These are phyloP conservation scores for Aurantiochytrium sp. DNA, from an alignment of 108 stramenopile species.

Conservation along the genomic window DNA sequence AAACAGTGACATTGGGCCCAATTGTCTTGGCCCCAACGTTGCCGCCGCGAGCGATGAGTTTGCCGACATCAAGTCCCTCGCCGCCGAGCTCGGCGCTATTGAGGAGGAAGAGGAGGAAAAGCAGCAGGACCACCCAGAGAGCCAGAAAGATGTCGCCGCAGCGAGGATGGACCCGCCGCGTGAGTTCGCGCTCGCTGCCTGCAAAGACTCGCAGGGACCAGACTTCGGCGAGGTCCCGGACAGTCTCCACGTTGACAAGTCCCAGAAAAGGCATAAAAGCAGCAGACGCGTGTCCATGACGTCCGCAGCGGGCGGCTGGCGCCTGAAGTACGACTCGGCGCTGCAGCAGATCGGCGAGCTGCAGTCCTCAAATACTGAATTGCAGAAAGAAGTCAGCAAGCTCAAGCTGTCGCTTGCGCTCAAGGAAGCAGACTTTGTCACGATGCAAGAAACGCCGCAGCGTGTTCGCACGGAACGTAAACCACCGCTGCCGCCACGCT, in stretches of 20 bases:
- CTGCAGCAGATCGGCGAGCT: background rate
- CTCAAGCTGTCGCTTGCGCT: background rate
- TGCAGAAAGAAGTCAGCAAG: background rate
- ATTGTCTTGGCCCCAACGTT: too few relatives aligned
- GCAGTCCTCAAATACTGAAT: background rate
- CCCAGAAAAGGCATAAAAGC: background rate
- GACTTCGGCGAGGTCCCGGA: too few relatives aligned
- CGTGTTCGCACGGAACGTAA: too few relatives aligned
- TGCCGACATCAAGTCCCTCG: background rate
- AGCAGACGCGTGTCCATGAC: background rate
- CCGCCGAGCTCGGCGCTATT: background rate
- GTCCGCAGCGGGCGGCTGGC: background rate
- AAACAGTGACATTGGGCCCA: too few relatives aligned
- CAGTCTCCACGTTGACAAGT: too few relatives aligned
- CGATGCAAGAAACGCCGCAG: background rate
- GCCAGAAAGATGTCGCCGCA: too few relatives aligned
- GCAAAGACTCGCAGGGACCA: too few relatives aligned
- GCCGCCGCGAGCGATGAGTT: too few relatives aligned
- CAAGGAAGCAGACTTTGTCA: background rate
- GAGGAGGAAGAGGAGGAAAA: background rate
- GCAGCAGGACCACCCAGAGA: too few relatives aligned
- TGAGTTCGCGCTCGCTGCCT: too few relatives aligned
- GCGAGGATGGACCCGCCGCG: too few relatives aligned
- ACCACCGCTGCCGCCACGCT: too few relatives aligned
- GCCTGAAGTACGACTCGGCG: slow-evolving; percentile 5